These are phyloP conservation scores for Neurospora sp. DNA, from an alignment of 495 filamentous ascomycete genomes.

Conservation along the genomic window DNA sequence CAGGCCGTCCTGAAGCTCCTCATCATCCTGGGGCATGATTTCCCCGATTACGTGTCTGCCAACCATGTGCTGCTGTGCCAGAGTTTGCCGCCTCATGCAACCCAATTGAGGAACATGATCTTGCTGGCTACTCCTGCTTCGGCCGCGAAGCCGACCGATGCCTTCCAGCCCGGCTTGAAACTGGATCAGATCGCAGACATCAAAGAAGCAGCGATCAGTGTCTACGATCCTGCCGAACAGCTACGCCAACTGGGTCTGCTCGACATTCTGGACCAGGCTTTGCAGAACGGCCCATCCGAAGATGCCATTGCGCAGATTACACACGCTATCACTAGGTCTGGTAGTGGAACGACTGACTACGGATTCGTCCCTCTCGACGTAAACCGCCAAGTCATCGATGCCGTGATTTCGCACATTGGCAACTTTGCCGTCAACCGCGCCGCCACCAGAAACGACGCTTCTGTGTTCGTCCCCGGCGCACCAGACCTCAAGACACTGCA, in stretches of 20 bases:
- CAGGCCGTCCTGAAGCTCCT: conserved; percentile 72
- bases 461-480: conserved; percentile 57
- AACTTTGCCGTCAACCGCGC: conserved; percentile 51
- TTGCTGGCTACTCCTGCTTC: conserved; percentile 73
- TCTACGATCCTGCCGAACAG: conserved; percentile 46
- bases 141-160: conserved; percentile 68
- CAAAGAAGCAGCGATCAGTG: conserved; percentile 50
- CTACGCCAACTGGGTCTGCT: conserved; percentile 55
- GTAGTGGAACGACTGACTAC: conserved; percentile 44
- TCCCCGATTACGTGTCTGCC: conserved; percentile 81
- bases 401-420: conserved; percentile 74
- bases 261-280: conserved; percentile 52
- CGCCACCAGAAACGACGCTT: conserved; percentile 42
- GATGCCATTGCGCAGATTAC: conserved; percentile 61
- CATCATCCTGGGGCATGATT: conserved; percentile 84
- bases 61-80: conserved; percentile 80
- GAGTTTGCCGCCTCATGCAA: conserved; percentile 72
- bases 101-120: conserved; percentile 82
- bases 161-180: conserved; percentile 68
- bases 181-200: conserved; percentile 73
- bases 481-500: conserved; percentile 67
- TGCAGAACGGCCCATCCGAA: conserved; percentile 52
- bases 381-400: conserved; percentile 63
- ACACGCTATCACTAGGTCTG: conserved; percentile 50
- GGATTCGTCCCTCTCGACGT: conserved; percentile 55